Conservation (phyloP, 2,329 filamentous ascomycete genomes). For the Colletotrichum noveboracense region DNA sequence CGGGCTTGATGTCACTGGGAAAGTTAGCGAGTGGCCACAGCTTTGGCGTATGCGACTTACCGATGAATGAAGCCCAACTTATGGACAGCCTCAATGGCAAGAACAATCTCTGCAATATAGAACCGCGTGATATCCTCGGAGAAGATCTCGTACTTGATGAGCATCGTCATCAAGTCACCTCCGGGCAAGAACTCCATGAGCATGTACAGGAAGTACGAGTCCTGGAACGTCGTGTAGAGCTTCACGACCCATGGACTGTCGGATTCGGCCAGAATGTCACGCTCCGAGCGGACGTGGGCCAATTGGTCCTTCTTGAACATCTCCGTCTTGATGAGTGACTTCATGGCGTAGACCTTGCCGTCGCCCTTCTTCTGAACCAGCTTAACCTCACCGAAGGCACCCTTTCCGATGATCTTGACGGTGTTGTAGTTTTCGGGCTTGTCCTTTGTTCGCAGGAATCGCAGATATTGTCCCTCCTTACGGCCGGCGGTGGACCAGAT, state of each 20-base stretch:
- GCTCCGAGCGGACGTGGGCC: conserved; percentile 94
- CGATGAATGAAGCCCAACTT: conserved; percentile 98
- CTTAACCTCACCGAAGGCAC: conserved; percentile 97
- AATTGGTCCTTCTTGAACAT: conserved; percentile 99
- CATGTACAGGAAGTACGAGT: conserved; percentile 96
- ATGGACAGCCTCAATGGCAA: conserved; percentile 98
- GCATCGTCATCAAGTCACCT: conserved; percentile 99
- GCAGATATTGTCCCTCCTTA: conserved; percentile 90
- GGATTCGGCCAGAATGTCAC: conserved; percentile 98
- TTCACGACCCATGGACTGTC: conserved; percentile 99
- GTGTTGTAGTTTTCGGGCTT: conserved; percentile 94
- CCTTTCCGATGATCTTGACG: conserved; percentile 98
- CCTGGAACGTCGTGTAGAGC: conserved; percentile 97
- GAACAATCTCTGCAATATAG: conserved; percentile 97
- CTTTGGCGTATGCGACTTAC: conserved; percentile 57
- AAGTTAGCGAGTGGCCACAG: not conserved
- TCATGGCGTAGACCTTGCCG: conserved; percentile 97
- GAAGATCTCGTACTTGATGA: conserved; percentile 99
- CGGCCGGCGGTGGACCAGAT: conserved; percentile 85
- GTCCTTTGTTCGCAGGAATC: conserved; percentile 92
- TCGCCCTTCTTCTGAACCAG: conserved; percentile 96
- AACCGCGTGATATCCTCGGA: conserved; percentile 98
- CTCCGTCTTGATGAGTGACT: conserved; percentile 97
- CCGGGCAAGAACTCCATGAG: conserved; percentile 99
- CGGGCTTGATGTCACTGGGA: conserved; percentile 93